Base-by-base conservation (phyloP, 345 rosid genomes). In the Alliaria petiolata region DNA sequence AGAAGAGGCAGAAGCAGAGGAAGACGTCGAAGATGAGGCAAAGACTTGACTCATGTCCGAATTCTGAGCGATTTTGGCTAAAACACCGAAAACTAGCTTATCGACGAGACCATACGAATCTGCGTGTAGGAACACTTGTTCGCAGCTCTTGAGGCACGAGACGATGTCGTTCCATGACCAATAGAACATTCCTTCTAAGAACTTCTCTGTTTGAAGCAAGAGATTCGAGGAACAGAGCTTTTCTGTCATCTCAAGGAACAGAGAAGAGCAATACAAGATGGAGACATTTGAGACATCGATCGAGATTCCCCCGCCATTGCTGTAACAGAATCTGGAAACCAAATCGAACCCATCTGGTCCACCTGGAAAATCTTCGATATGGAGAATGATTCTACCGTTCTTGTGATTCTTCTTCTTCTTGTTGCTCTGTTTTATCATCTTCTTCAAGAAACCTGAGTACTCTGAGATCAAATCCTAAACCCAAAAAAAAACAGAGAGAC, bases 161-260 rank as follows among this genome's bases (percentile, higher is more conserved):
- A 91, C 34, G 35, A 85, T 11, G 40, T 91, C 92, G 53, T 74
- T 70, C 88, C 85, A 83, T 9, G 92, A 80, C 95, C 97, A 91
- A 8, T 75, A 66, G 62, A 83, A 81, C 71, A 86, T 80, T 39
- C 83, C 84, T 68, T 82, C 86, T 1, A 91, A 83, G 69, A 88
- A 85, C 10, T 51, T 67, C 38, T 85, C 84, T 3, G 95, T 82
- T 65, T 80, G 86, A 20, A 78, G 67, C 78, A 87, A 57, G 38
- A 91, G 90, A 78, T 85, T 90, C n/a, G 71, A 65, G 15, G 79
- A 10, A 38, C 80, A 81, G 33, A 70, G 68, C 47, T 79, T 84
- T 78, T 85, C 86, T 4, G 87, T 74, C 95, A 91, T 88, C 16
- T 79, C 90, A 7, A 91, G 92, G 64, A 84, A 84, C 1, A 84